phyloP scores from a whole-genome alignment of 805 yeast genomes.

The Lachancea kluyveri region DNA sequence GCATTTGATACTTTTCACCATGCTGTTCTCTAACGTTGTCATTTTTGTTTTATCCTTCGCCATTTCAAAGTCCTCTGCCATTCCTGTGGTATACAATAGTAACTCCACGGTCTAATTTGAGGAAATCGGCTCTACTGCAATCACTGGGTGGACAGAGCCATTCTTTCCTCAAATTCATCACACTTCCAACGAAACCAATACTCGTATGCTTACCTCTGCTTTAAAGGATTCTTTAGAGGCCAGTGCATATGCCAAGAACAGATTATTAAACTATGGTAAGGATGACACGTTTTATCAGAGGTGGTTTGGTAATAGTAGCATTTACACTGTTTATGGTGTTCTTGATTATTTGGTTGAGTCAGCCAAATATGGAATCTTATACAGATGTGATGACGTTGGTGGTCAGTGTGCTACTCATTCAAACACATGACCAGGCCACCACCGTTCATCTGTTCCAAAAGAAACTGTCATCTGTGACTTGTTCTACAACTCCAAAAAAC shows the following conservation, averaged over 20 bases:
- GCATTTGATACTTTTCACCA: too few species aligned
- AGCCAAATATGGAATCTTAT: constrained; percentile 30
- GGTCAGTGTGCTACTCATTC: constrained; percentile 29
- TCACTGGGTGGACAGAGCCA: constrained; percentile 11
- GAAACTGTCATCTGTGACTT: constrained; percentile 38
- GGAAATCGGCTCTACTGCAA: not conserved
- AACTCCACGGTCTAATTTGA: constrained; percentile 7
- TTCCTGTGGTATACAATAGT: constrained; percentile 5
- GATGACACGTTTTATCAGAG: constrained; percentile 29
- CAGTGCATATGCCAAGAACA: constrained; percentile 32
- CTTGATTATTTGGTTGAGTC: constrained; percentile 30
- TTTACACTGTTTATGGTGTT: constrained; percentile 34
- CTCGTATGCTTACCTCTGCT: constrained; percentile 14
- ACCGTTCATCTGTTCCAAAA: constrained; percentile 34
- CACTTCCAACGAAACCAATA: constrained; percentile 14
- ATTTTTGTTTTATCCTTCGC: too few species aligned
- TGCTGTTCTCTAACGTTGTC: too few species aligned
- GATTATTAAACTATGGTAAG: constrained; percentile 31
- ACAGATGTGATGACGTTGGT: constrained; percentile 37
- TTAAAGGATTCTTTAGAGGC: constrained; percentile 31
- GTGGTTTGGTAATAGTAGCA: constrained; percentile 35
- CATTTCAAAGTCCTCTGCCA: too few species aligned
- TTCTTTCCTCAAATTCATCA: constrained; percentile 10
- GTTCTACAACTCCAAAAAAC: constrained; percentile 31
- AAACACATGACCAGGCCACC: constrained; percentile 36